phyloP scores from a whole-genome alignment of 2,329 filamentous ascomycete species.

The Chaetothyriales sp. region DNA sequence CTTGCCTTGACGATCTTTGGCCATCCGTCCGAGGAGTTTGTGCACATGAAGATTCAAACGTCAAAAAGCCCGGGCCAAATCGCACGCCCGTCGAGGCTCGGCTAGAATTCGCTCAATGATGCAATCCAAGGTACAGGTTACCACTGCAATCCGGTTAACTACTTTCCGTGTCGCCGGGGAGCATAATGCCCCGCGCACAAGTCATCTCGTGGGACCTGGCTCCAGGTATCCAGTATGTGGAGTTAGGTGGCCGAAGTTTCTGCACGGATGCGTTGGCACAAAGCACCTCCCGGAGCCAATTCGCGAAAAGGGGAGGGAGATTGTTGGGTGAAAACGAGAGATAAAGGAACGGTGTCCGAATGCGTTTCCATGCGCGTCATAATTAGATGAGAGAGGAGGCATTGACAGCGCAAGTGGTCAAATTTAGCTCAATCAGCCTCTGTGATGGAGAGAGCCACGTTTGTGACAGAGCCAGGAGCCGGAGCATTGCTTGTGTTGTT shows the following conservation, averaged over 20 bases:
- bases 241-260: background rate
- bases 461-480: background rate
- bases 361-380: background rate
- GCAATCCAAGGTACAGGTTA: background rate
- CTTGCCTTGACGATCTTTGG: background rate
- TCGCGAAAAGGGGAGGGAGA: background rate
- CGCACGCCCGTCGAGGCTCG: background rate
- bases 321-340: background rate
- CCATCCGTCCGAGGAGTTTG: background rate
- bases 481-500: background rate
- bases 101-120: background rate
- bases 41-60: too few species aligned
- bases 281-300: background rate
- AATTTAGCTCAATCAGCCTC: background rate
- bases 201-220: background rate
- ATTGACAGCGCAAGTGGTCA: background rate
- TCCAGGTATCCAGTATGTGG: background rate
- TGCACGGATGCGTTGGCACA: slow-evolving; percentile 1
- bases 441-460: background rate
- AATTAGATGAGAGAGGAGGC: background rate
- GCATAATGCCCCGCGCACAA: background rate
- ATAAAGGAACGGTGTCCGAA: background rate
- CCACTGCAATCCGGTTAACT: background rate
- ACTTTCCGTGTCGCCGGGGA: background rate
- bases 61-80: background rate